phyloP scores from a whole-genome alignment of 148 eudicot genomes.

The Heliosperma pusillum region DNA sequence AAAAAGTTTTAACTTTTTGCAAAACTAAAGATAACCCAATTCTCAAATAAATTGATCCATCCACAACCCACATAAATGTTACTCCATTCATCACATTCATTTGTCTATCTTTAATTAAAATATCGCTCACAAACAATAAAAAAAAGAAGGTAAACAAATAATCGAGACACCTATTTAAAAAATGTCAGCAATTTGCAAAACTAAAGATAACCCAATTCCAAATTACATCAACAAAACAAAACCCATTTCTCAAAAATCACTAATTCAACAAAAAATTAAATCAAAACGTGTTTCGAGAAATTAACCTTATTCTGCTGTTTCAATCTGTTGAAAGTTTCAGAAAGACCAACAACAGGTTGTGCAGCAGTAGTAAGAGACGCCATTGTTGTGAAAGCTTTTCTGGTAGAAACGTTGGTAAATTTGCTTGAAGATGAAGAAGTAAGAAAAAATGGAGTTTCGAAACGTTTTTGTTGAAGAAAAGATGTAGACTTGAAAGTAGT shows the following conservation, averaged over 20 bases:
- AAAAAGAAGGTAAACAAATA: too few species aligned
- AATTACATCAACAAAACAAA: conserved; percentile 13
- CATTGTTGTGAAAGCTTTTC: conserved; percentile 31
- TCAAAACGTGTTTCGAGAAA: background rate
- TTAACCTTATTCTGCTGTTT: conserved; percentile 59
- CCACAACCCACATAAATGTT: too few species aligned
- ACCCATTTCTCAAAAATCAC: conserved; percentile 14
- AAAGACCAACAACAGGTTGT: conserved; percentile 43
- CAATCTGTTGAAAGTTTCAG: conserved; percentile 66
- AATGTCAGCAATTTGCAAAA: background rate
- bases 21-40: conserved; percentile 9
- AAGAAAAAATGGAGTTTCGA: conserved; percentile 16
- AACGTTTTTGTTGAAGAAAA: conserved; percentile 30
- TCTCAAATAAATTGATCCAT: too few species aligned
- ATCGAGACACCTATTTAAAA: background rate
- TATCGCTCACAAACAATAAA: too few species aligned
- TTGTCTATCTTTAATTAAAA: background rate
- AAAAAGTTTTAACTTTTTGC: background rate
- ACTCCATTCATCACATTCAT: too few species aligned
- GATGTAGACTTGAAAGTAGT: conserved; percentile 31
- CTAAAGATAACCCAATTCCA: conserved; percentile 13
- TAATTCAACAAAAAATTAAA: background rate
- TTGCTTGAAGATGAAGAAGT: conserved; percentile 14
- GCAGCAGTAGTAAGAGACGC: conserved; percentile 42
- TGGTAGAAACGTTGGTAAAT: conserved; percentile 16